Base-by-base conservation (phyloP, 768 basidiomycete species). In the Porphyrellus cyaneotinctus region DNA sequence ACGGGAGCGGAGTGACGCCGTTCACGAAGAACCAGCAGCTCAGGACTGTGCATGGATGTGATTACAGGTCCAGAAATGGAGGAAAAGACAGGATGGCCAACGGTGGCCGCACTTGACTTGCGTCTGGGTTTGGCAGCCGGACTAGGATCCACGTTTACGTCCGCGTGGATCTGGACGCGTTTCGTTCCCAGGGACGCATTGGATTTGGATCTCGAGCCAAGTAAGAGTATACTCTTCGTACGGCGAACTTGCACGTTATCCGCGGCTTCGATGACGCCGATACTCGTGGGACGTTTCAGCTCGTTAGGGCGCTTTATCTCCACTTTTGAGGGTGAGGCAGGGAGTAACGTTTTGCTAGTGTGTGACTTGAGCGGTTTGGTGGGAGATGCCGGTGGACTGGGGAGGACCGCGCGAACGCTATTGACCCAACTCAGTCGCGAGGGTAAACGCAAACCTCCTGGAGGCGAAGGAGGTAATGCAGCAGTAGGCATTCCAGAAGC, bases 171-270 rank as follows among this genome's bases (percentile, higher is more conserved):
- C 48, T 68, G 66, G 23, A 68, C 68, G 0, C 66, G 66, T 33
- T 68, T 68, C 14, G 45, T 52, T 4, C 52, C 58, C 11, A 66
- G 52, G 3, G 62, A 67, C 22, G 17, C 32, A 24, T 38, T 55
- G 23, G 62, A 58, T 51, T 68, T 66, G 4, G 65, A 63, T 49
- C 54, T 50, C 31, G 69, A 58, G 13, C 64, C 61, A 1, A 69
- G 61, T n/a, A 70, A n/a, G 0, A 70, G 18, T 1, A 70, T 69
- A 46, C 67, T 69, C 35, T 69, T 69, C 26, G 69, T 69, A 17
- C 64, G 58, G 24, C 62, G 62, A n/a, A 62, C 61, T 11, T 61
- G 58, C 1, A 42, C 45, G 13, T 59, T 54, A 24, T 64, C 66
- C 18, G 66, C 62, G 38, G 66, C 68, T 36, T 68, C 68, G 11